phyloP scores from a whole-genome alignment of 2,329 filamentous ascomycete genomes.

The Monosporascus sp. region DNA sequence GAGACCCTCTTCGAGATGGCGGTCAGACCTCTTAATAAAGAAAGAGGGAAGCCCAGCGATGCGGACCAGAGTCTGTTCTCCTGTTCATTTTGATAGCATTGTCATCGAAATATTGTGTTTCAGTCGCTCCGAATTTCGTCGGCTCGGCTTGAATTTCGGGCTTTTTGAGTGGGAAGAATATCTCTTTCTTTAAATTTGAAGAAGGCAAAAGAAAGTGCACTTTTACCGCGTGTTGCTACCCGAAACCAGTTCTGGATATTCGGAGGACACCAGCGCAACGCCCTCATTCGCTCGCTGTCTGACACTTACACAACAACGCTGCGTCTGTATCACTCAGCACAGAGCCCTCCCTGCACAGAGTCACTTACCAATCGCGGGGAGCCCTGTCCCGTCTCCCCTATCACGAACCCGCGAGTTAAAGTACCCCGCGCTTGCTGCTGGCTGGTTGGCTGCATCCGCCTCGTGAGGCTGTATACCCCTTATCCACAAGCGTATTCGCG shows the following conservation, averaged over 20 bases:
- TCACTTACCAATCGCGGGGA: background rate
- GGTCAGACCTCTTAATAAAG: no score
- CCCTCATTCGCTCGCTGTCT: background rate
- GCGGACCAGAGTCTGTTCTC: no score
- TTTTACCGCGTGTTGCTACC: background rate
- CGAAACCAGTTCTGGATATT: background rate
- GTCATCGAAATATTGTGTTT: no score
- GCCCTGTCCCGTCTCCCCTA: background rate
- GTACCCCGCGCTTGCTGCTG: slow-evolving; percentile 9
- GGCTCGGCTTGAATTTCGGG: background rate
- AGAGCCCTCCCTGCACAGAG: background rate
- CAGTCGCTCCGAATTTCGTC: no score
- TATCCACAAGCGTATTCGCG: slow-evolving; percentile 1
- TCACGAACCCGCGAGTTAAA: background rate
- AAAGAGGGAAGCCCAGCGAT: no score
- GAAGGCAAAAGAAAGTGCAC: background rate
- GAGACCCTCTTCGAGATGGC: no score
- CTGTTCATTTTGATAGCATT: background rate
- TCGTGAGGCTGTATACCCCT: slow-evolving; percentile 13
- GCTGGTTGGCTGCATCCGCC: slow-evolving; percentile 15
- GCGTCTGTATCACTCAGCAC: background rate
- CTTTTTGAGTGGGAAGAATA: background rate
- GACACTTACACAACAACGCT: background rate
- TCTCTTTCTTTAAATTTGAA: background rate
- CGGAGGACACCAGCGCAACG: background rate